These are phyloP conservation scores for Populus trichocarpa DNA, from an alignment of 441 rosid species.

Conservation along the genomic window DNA sequence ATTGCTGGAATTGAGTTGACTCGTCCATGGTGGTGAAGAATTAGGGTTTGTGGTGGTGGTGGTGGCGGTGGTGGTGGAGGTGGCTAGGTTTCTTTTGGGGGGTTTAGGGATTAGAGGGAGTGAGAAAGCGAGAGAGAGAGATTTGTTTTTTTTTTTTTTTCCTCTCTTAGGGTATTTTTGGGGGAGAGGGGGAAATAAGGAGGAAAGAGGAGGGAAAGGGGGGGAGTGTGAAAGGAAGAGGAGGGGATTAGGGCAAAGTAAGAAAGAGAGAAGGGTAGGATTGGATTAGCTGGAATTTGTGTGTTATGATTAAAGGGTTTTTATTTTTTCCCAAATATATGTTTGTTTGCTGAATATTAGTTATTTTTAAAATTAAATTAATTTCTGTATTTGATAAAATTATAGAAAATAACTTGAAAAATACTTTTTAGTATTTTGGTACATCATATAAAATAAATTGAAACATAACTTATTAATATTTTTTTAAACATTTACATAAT, in stretches of 20 bases:
- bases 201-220: background rate
- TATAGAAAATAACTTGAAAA: too few relatives aligned
- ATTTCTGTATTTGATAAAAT: too few relatives aligned
- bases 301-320: conserved; percentile 6
- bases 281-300: conserved; percentile 18
- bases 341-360: background rate
- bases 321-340: background rate
- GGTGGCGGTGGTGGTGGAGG: background rate
- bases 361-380: too few relatives aligned
- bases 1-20: conserved; percentile 71
- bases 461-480: too few relatives aligned
- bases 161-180: background rate
- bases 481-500: too few relatives aligned
- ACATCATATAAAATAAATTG: too few relatives aligned
- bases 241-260: conserved; percentile 23
- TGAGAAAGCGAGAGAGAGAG: background rate
- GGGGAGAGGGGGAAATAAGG: background rate
- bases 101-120: background rate
- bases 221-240: conserved; percentile 8
- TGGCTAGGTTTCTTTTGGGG: background rate
- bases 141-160: background rate
- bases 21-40: conserved; percentile 51
- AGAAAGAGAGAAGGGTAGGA: background rate
- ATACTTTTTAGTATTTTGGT: too few relatives aligned
- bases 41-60: background rate